Conservation (phyloP, 2,329 filamentous ascomycete genomes). For the Tolypocladium tundrense region DNA sequence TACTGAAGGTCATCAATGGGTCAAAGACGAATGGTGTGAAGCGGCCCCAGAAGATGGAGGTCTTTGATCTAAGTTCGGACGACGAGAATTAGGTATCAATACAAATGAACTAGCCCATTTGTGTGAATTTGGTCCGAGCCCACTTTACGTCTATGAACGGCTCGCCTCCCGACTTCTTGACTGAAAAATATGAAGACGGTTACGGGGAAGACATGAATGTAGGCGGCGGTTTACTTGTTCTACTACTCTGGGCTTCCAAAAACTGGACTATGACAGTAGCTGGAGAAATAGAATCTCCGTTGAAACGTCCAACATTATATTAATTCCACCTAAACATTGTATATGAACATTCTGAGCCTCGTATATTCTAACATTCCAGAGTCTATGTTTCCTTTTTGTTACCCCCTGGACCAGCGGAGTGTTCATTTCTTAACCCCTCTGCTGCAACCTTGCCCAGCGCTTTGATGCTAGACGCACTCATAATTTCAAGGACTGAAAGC, state of each 20-base stretch:
- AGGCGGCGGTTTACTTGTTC: no score
- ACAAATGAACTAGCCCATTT: not conserved
- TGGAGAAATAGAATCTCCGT: no score
- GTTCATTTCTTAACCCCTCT: not conserved
- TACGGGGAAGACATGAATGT: no score
- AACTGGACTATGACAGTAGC: no score
- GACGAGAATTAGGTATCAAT: not conserved
- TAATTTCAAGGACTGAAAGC: constrained; percentile 3
- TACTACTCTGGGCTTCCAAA: no score
- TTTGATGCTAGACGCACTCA: not conserved
- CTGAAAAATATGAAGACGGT: no score
- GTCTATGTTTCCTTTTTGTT: not conserved
- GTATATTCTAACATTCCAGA: not conserved
- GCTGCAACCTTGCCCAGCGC: not conserved
- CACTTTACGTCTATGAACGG: no score
- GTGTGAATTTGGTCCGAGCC: no score
- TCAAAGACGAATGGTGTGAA: not conserved
- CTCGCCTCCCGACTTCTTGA: no score
- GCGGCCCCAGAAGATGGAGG: not conserved
- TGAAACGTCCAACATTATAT: no score
- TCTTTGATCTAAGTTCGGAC: not conserved
- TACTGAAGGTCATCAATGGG: not conserved
- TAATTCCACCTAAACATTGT: no score
- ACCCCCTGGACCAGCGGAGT: not conserved
- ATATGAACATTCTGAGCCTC: no score